Percentiles rank a stretch among this genome's conserved stretches.
phyloP scores from a whole-genome alignment of 2,329 filamentous ascomycete species.

The Neopestalotiopsis sp. region DNA sequence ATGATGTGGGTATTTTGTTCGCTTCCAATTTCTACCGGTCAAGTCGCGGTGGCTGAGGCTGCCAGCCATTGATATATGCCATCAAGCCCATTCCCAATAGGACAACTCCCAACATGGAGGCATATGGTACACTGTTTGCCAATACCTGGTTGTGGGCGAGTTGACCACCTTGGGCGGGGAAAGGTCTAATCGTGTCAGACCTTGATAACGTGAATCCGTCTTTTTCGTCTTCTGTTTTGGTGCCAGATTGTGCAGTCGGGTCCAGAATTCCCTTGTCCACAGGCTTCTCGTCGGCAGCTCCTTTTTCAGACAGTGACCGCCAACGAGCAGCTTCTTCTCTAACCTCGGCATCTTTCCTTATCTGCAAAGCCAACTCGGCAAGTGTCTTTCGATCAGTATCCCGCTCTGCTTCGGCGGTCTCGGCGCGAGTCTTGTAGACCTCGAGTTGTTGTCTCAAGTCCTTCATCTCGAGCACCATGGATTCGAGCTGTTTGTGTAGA shows the following conservation, averaged over 20 bases:
- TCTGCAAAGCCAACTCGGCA: conserved; percentile 85
- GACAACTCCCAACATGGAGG: conserved; percentile 83
- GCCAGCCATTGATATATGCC: conserved; percentile 87
- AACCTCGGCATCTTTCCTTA: conserved; percentile 72
- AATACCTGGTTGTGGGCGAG: conserved; percentile 50
- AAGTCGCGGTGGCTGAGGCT: conserved; percentile 49
- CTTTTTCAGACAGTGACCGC: conserved; percentile 40
- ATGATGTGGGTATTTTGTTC: not conserved
- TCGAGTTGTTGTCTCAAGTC: conserved; percentile 83
- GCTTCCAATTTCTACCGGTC: conserved; percentile 34
- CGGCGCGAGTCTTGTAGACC: conserved; percentile 76
- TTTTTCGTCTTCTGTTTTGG: conserved; percentile 38
- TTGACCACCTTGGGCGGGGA: conserved; percentile 44
- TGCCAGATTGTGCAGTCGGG: conserved; percentile 23
- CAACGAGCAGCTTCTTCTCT: conserved; percentile 48
- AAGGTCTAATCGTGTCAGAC: conserved; percentile 56
- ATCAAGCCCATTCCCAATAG: conserved; percentile 82
- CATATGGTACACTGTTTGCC: conserved; percentile 72
- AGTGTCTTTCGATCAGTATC: conserved; percentile 75
- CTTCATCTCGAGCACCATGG: conserved; percentile 80
- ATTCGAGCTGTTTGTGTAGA: conserved; percentile 75
- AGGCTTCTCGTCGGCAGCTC: conserved; percentile 25
- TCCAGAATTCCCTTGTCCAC: conserved; percentile 26
- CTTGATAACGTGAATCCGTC: conserved; percentile 52
- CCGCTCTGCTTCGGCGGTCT: conserved; percentile 80